These are phyloP conservation scores for Stenogyne calaminthoides DNA, from an alignment of 305 asterid species.

Conservation along the genomic window DNA sequence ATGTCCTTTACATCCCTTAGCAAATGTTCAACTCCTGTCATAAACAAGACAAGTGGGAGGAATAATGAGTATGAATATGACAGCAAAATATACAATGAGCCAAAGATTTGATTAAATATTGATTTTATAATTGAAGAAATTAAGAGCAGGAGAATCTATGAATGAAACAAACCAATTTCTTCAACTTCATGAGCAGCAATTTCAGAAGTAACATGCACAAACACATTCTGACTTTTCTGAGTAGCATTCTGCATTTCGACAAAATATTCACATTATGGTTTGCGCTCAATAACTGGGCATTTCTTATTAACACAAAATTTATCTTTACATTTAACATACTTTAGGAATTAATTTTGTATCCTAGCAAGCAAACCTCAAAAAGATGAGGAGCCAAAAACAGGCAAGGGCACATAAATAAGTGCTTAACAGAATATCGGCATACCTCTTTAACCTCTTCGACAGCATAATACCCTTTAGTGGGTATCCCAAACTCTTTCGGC, in stretches of 20 bases:
- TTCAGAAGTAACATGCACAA: slow-evolving; percentile 92
- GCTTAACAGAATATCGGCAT: background rate
- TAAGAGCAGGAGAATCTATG: background rate
- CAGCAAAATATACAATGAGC: background rate
- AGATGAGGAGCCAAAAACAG: background rate
- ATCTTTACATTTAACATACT: background rate
- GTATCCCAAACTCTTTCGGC: slow-evolving; percentile 87
- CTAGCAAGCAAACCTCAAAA: slow-evolving; percentile 12
- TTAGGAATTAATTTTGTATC: background rate
- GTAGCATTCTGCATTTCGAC: slow-evolving; percentile 83
- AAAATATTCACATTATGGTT: slow-evolving; percentile 16
- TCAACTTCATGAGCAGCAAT: slow-evolving; percentile 99
- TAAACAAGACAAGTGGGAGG: slow-evolving; percentile 16
- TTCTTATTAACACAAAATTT: background rate
- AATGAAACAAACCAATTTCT: slow-evolving; percentile 71
- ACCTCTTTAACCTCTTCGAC: slow-evolving; percentile 99
- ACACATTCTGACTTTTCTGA: slow-evolving; percentile 95
- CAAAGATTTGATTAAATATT: background rate
- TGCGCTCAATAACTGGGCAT: slow-evolving; percentile 6
- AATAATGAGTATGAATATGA: slow-evolving; percentile 14
- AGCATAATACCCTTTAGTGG: slow-evolving; percentile 90
- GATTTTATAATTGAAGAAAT: background rate
- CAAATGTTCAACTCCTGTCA: slow-evolving; percentile 94
- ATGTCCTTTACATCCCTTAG: slow-evolving; percentile 96
- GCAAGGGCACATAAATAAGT: background rate